phyloP scores from a whole-genome alignment of 805 yeast species.

The Candida michaelii region DNA sequence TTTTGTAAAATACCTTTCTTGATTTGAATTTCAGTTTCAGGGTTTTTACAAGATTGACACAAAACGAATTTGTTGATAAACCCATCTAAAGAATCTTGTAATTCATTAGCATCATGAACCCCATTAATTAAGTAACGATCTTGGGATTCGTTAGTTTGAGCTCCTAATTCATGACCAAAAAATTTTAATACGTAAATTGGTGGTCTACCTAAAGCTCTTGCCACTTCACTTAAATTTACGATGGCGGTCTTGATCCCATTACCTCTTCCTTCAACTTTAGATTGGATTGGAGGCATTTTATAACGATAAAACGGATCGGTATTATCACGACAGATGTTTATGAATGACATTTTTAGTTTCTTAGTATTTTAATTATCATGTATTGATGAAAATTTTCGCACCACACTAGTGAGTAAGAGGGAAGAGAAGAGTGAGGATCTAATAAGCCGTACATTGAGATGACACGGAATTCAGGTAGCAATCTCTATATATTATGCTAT shows the following conservation, averaged over 20 bases:
- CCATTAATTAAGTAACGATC: conserved; percentile 95
- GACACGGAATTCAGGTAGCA: neutral
- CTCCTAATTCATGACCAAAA: conserved; percentile 96
- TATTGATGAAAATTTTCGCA: conserved; percentile 4
- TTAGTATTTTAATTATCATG: conserved; percentile 9
- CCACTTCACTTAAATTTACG: conserved; percentile 86
- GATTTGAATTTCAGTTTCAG: conserved; percentile 90
- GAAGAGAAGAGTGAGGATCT: neutral
- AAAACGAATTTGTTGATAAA: conserved; percentile 90
- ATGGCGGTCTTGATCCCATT: conserved; percentile 98
- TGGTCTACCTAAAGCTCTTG: conserved; percentile 92
- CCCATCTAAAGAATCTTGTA: conserved; percentile 93
- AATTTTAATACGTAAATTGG: conserved; percentile 88
- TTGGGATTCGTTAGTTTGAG: conserved; percentile 74
- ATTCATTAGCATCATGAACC: conserved; percentile 82
- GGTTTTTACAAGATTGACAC: conserved; percentile 94
- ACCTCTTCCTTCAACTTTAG: conserved; percentile 98
- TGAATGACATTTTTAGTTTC: conserved; percentile 61
- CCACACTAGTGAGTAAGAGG: neutral
- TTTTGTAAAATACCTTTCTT: conserved; percentile 73
- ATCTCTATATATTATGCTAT: too few species aligned
- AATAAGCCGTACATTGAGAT: neutral
- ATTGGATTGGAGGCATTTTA: conserved; percentile 97
- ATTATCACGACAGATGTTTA: conserved; percentile 95
- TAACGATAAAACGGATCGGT: conserved; percentile 98